Conservation (phyloP, 2,329 filamentous ascomycete species). For the Aspergillus floridensis region DNA sequence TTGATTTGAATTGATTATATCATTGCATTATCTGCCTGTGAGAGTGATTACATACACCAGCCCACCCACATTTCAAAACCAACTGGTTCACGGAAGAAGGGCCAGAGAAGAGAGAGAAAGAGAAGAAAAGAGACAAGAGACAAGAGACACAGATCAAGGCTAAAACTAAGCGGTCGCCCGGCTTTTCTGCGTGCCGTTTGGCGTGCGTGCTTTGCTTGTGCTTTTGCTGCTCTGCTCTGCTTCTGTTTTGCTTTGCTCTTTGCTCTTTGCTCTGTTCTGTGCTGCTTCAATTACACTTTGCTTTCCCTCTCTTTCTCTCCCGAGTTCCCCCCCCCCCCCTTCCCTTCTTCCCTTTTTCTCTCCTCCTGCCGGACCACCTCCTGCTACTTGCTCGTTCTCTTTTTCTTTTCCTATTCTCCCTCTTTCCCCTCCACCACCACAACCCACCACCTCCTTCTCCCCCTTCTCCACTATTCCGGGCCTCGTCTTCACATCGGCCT, state of each 20-base stretch:
- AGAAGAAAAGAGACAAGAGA: conserved; percentile 8
- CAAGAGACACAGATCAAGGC: not conserved
- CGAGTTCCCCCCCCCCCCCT: conserved; percentile 1
- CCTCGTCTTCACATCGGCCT: conserved; percentile 4
- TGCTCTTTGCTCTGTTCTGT: not conserved
- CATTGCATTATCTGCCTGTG: no score
- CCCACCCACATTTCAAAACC: not conserved
- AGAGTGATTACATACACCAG: not conserved
- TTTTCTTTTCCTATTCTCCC: conserved; percentile 9
- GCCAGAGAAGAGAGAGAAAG: not conserved
- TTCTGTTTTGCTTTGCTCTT: not conserved
- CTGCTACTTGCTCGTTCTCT: conserved; percentile 13
- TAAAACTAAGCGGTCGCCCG: conserved; percentile 17
- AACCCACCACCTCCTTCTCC: conserved; percentile 2
- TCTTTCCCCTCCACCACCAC: not conserved
- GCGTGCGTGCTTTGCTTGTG: conserved; percentile 1
- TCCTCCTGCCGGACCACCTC: conserved; percentile 8
- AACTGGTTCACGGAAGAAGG: not conserved
- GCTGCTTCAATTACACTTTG: not conserved
- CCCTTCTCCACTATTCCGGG: conserved; percentile 8
- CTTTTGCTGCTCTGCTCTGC: not conserved
- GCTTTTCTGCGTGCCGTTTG: conserved; percentile 18
- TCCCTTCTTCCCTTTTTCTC: conserved; percentile 14
- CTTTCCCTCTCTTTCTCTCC: conserved; percentile 8
- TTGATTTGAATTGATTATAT: no score